A percentile compares a stretch with the other conserved stretches of the same genome.
phyloP scores from a whole-genome alignment of 164 flowering plant genomes.

The Vitis labrusca region DNA sequence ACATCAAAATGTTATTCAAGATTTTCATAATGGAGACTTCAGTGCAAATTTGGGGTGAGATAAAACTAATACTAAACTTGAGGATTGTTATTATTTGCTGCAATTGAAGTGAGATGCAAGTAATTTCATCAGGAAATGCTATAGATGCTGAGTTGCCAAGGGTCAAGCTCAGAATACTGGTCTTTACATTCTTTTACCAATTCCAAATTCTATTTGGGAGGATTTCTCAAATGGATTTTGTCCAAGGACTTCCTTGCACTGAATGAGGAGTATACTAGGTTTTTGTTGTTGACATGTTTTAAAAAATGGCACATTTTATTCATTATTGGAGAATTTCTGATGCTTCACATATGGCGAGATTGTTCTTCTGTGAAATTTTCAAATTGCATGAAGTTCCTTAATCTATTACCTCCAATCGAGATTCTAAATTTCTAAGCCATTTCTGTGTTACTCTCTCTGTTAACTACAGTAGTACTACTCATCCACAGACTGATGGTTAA shows the following conservation, averaged over 20 bases:
- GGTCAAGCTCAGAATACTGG: constrained; percentile 11
- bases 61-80: background rate
- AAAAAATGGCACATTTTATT: constrained; percentile 13
- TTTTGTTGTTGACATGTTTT: constrained; percentile 19
- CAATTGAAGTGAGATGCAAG: constrained; percentile 6
- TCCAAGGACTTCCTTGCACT: constrained; percentile 9
- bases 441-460: constrained; percentile 4
- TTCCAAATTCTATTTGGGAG: constrained; percentile 10
- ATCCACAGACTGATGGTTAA: constrained; percentile 12
- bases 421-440: background rate
- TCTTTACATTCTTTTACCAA: constrained; percentile 11
- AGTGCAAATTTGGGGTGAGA: constrained; percentile 8
- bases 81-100: constrained; percentile 11
- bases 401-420: background rate
- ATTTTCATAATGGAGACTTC: constrained; percentile 6
- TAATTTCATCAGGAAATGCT: constrained; percentile 1
- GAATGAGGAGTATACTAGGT: constrained; percentile 12
- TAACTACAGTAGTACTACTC: background rate
- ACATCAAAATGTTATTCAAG: constrained; percentile 6
- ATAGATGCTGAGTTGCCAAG: constrained; percentile 2
- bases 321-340: constrained; percentile 4
- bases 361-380: constrained; percentile 7
- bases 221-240: constrained; percentile 20
- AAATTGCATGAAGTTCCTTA: constrained; percentile 1
- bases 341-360: background rate